Evolutionary conservation across 371 early-diverging fungal species (phyloP), one percentile per base, ranked within the genome.

Genomic region (Phascolomyces articulosus): DNA sequence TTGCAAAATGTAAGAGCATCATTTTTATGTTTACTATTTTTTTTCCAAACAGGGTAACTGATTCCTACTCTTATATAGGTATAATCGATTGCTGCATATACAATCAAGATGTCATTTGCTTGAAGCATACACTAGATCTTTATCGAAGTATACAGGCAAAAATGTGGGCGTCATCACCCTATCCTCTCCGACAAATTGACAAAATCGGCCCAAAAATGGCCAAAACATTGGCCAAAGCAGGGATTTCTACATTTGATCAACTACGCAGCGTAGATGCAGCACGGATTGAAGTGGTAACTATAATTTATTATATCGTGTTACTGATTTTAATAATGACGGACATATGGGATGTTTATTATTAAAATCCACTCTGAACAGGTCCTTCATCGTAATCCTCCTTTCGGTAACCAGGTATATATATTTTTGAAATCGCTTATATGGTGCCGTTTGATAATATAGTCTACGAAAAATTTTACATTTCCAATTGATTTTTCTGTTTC

Each of bases 311-410:
- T 44, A 41, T 41, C n/a, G n/a, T n/a, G n/a, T n/a, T n/a, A n/a
- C n/a, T n/a, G n/a, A n/a, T n/a, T n/a, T n/a, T n/a, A n/a, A n/a
- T n/a, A n/a, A n/a, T n/a, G n/a, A n/a, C n/a, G n/a, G n/a, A n/a
- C n/a, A n/a, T n/a, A n/a, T n/a, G n/a, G n/a, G n/a, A 24, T 29
- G 8, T 2, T 40, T 29, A n/a, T 59, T 51, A 34, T 34, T 29
- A 26, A 18, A 4, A 15, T 16, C 4, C 61, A 49, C 44, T 51
- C 6, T 24, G 40, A 7, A 3, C 49, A 83, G 84, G 63, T 84
- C 2, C 10, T 79, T 15, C 77, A 79, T 58, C 79, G 85, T 11
- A 77, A 78, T 44, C 80, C 85, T 16, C 85, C 85, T 0, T 84
- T 84, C 70, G 85, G 85, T 8, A 74, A 61, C 24, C 70, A 80